Percentiles rank a stretch among this genome's conserved stretches.
phyloP scores from a whole-genome alignment of 768 basidiomycete genomes.

The Lactifluus subvellereus region DNA sequence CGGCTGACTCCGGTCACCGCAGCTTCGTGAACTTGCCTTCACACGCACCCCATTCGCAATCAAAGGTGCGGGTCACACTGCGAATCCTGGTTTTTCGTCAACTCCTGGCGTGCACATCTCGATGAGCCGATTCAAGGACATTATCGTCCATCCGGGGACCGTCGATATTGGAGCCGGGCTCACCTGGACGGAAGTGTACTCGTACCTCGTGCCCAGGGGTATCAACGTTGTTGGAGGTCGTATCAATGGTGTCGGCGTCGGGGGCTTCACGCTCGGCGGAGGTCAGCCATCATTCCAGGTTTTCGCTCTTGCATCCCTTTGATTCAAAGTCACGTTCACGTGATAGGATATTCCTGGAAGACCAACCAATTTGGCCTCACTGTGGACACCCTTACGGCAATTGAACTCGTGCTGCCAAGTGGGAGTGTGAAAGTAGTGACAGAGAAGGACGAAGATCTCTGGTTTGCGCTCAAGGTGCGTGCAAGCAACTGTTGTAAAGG shows the following conservation, averaged over 20 bases:
- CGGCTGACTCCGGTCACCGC: background rate
- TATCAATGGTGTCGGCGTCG: background rate
- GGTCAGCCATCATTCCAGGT: background rate
- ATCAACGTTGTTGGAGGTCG: background rate
- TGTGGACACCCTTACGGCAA: background rate
- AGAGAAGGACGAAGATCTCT: background rate
- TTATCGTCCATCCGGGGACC: background rate
- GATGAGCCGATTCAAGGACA: background rate
- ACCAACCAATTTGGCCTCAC: conserved; percentile 21
- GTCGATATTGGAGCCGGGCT: background rate
- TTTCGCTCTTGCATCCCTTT: background rate
- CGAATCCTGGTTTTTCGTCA: conserved; percentile 2
- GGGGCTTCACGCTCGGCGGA: background rate
- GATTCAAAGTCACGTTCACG: background rate
- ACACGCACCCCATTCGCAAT: background rate
- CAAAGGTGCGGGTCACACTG: background rate
- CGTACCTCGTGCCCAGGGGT: background rate
- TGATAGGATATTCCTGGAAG: conserved; percentile 11
- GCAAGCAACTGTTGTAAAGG: too few species aligned
- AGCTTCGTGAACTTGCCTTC: background rate
- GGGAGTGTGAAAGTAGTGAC: background rate
- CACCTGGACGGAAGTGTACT: background rate
- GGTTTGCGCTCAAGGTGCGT: background rate
- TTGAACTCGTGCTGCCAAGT: background rate
- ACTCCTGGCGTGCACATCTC: conserved; percentile 1